Conservation (phyloP, 2,329 filamentous ascomycete species). For the Monosporascus sp. region DNA sequence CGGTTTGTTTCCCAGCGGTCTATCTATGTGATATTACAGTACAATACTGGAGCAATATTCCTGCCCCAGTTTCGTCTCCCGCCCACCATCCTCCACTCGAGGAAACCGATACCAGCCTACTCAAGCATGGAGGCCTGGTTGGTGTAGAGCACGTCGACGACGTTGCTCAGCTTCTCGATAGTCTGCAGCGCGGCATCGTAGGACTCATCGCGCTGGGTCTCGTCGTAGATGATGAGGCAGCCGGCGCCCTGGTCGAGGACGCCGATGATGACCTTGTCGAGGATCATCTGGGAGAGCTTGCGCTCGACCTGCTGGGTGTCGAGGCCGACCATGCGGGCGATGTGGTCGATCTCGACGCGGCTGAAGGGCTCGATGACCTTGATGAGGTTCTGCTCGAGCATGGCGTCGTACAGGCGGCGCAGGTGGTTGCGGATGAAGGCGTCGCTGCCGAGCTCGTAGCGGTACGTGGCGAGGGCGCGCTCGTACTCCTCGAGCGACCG, state of each 20-base stretch:
- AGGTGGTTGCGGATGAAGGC: constrained; percentile 97
- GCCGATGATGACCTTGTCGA: constrained; percentile 97
- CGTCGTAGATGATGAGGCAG: constrained; percentile 94
- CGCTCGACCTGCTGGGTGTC: constrained; percentile 96
- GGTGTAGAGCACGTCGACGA: constrained; percentile 95
- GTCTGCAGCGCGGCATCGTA: constrained; percentile 94
- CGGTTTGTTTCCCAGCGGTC: no score
- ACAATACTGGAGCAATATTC: no score
- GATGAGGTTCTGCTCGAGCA: constrained; percentile 98
- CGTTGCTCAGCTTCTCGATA: constrained; percentile 93
- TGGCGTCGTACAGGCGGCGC: constrained; percentile 91
- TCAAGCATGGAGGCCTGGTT: constrained; percentile 96
- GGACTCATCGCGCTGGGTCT: constrained; percentile 85
- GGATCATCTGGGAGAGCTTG: constrained; percentile 98
- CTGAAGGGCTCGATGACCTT: constrained; percentile 99
- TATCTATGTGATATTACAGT: no score
- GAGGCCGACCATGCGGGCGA: constrained; percentile 94
- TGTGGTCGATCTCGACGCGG: constrained; percentile 91
- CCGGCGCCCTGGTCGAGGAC: constrained; percentile 97
- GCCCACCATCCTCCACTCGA: no score
- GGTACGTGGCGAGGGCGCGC: constrained; percentile 81
- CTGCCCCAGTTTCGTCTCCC: no score
- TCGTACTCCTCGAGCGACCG: constrained; percentile 97
- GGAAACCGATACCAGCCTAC: constrained; percentile 38
- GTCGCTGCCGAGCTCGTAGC: constrained; percentile 90